Evolutionary conservation across 768 basidiomycete genomes (phyloP).

Genomic region (Lactarius akahatsu): DNA sequence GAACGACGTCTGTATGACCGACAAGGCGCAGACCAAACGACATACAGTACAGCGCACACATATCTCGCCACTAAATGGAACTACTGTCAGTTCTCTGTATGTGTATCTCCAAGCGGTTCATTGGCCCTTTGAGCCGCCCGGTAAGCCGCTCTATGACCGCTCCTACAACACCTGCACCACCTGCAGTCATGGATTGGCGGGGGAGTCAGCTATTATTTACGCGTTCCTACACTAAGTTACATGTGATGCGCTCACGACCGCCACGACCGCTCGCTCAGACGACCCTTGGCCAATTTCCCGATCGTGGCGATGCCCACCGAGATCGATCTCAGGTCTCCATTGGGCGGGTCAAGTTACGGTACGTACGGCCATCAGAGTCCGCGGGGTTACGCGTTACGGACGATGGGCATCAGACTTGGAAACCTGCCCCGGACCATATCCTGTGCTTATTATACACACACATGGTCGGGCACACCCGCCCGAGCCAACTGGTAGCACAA

Average conservation of each 20-base stretch:
- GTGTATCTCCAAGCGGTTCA: neutral
- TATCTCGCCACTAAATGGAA: neutral
- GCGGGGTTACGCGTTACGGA: neutral
- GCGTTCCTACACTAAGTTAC: neutral
- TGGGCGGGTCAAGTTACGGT: neutral
- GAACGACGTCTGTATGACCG: neutral
- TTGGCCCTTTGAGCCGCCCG: neutral
- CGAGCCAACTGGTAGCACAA: neutral
- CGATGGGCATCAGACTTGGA: neutral
- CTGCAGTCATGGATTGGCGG: neutral
- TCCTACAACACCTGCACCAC: neutral
- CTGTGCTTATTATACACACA: neutral
- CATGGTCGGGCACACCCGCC: neutral
- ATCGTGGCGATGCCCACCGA: neutral
- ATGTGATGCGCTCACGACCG: neutral
- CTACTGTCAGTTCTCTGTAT: neutral
- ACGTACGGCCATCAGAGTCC: neutral
- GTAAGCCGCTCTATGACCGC: neutral
- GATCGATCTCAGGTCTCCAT: neutral
- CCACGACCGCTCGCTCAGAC: neutral
- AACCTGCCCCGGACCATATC: neutral
- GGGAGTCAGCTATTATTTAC: neutral
- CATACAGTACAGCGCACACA: neutral
- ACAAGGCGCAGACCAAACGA: neutral
- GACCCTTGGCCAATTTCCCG: neutral